Evolutionary conservation across 1,284 basidiomycete genomes (phyloP).

Genomic region (Leucoagaricus sp.): DNA sequence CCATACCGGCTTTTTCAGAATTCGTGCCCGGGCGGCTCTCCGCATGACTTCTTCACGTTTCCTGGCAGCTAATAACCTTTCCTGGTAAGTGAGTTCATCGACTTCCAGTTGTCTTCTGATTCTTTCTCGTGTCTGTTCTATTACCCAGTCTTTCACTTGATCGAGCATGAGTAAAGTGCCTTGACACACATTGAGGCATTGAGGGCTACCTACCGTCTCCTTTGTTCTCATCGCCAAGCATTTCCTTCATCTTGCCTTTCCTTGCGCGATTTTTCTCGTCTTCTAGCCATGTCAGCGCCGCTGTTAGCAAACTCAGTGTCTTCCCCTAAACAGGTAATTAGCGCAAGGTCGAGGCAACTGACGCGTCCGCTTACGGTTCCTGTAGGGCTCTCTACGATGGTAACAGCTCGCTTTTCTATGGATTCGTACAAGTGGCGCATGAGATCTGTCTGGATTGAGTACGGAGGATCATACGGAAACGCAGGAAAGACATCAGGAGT

Average conservation of each 20-base stretch:
- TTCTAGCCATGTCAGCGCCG: constrained; percentile 78
- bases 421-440: constrained; percentile 87
- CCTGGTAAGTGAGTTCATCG: constrained; percentile 64
- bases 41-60: constrained; percentile 62
- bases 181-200: background rate
- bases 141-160: constrained; percentile 77
- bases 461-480: constrained; percentile 85
- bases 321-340: constrained; percentile 60
- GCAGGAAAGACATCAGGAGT: constrained; percentile 69
- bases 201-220: constrained; percentile 25
- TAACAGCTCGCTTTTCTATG: constrained; percentile 75
- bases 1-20: constrained; percentile 61
- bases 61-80: constrained; percentile 59
- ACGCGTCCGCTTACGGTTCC: constrained; percentile 60
- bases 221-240: constrained; percentile 39
- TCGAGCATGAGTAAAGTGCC: background rate
- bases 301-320: constrained; percentile 81
- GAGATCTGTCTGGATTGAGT: constrained; percentile 85
- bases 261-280: constrained; percentile 70
- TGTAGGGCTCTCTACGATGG: constrained; percentile 86
- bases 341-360: constrained; percentile 2
- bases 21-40: constrained; percentile 55
- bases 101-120: constrained; percentile 64
- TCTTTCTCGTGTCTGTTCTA: constrained; percentile 73
- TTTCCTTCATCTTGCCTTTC: constrained; percentile 55